These are phyloP conservation scores for Chlorophyllum brunneum DNA, from an alignment of 768 basidiomycete genomes.

Conservation along the genomic window DNA sequence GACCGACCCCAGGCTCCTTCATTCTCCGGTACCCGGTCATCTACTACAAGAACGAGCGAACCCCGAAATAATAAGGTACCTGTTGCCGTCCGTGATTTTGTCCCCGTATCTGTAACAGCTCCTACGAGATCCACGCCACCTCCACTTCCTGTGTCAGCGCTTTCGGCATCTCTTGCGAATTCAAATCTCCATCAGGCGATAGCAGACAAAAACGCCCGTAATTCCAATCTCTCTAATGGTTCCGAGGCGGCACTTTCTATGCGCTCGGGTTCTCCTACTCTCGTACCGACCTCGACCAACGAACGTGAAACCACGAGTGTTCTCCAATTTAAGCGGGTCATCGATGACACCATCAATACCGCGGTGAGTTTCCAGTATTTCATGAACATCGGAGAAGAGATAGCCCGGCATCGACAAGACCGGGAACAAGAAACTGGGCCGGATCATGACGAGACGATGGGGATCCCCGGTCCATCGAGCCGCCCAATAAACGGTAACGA, in stretches of 20 bases:
- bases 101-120: constrained; percentile 40
- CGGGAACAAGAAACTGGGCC: constrained; percentile 12
- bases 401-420: constrained; percentile 26
- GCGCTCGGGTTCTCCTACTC: constrained; percentile 30
- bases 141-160: constrained; percentile 48
- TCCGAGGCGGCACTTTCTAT: constrained; percentile 24
- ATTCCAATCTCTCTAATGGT: too few species aligned
- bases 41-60: constrained; percentile 12
- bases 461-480: constrained; percentile 20
- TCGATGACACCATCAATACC: constrained; percentile 38
- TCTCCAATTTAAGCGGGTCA: constrained; percentile 36
- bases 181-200: constrained; percentile 54
- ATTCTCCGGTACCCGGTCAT: constrained; percentile 6
- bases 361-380: constrained; percentile 44
- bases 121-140: constrained; percentile 35
- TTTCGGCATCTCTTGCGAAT: constrained; percentile 67
- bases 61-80: constrained; percentile 23
- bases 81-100: constrained; percentile 50
- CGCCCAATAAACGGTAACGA: constrained; percentile 9
- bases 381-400: constrained; percentile 39
- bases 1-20: constrained; percentile 20
- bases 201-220: constrained; percentile 20
- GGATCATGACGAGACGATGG: constrained; percentile 16
- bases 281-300: constrained; percentile 22
- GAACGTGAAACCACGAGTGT: constrained; percentile 31